Evolutionary conservation across 2,329 filamentous ascomycete species (phyloP).

Genomic region (Microsporum audouinii): DNA sequence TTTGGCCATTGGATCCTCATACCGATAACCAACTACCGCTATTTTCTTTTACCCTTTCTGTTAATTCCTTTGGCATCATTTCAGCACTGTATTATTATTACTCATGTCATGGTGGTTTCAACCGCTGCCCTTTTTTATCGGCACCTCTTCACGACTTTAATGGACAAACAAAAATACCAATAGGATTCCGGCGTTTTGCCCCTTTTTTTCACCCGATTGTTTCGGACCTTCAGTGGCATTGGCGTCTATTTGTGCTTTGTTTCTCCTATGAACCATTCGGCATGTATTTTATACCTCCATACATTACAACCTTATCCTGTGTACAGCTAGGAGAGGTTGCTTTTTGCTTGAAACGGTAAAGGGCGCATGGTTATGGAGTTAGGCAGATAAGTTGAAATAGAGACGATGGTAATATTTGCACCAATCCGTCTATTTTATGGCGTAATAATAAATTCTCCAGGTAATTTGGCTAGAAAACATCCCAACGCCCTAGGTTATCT

Average conservation of each 20-base stretch:
- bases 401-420: background rate
- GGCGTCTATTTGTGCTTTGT: background rate
- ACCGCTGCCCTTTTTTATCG: background rate
- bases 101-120: background rate
- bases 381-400: background rate
- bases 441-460: background rate
- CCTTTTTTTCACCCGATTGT: background rate
- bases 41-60: background rate
- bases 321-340: background rate
- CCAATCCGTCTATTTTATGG: background rate
- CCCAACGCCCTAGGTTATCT: conserved; percentile 27
- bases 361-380: background rate
- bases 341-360: background rate
- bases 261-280: background rate
- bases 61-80: background rate
- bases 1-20: background rate
- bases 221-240: background rate
- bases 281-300: background rate
- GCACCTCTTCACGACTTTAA: background rate
- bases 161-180: background rate
- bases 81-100: background rate
- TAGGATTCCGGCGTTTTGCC: background rate
- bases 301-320: background rate
- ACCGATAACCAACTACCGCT: background rate
- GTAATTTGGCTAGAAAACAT: conserved; percentile 14